Evolutionary conservation across 495 filamentous ascomycete genomes (phyloP).

Genomic region (Penicillium goetzii): DNA sequence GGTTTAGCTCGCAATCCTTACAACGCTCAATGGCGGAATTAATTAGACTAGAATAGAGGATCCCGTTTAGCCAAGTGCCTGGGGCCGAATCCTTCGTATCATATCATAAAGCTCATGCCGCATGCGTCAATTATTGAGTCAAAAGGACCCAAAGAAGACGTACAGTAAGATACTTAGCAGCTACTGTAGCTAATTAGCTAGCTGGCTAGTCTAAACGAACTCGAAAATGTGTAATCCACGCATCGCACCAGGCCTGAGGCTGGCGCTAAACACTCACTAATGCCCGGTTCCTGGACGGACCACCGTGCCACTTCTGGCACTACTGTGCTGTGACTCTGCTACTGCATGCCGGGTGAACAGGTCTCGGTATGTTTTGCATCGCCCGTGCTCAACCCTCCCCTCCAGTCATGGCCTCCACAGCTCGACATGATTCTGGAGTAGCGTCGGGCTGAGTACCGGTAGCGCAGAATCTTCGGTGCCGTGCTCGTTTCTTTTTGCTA

Average conservation of each 20-base stretch:
- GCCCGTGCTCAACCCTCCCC: neutral
- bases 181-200: neutral
- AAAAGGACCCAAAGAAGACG: neutral
- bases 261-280: constrained; percentile 8
- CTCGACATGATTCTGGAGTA: constrained; percentile 10
- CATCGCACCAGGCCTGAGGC: constrained; percentile 9
- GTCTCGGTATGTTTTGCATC: constrained; percentile 29
- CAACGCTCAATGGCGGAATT: constrained; percentile 8
- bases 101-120: neutral
- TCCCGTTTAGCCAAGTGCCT: constrained; percentile 3
- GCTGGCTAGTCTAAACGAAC: neutral
- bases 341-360: constrained; percentile 21
- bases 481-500: neutral
- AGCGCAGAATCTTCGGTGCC: constrained; percentile 17
- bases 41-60: neutral
- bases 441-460: constrained; percentile 23
- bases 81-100: constrained; percentile 6
- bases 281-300: constrained; percentile 20
- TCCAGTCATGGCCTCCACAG: constrained; percentile 6
- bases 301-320: constrained; percentile 10
- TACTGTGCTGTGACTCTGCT: constrained; percentile 32
- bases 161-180: neutral
- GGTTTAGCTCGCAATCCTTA: constrained; percentile 1
- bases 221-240: neutral
- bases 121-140: neutral